phyloP scores from a whole-genome alignment of 176 grass and related monocot species.

The Metroxylon sagu region DNA sequence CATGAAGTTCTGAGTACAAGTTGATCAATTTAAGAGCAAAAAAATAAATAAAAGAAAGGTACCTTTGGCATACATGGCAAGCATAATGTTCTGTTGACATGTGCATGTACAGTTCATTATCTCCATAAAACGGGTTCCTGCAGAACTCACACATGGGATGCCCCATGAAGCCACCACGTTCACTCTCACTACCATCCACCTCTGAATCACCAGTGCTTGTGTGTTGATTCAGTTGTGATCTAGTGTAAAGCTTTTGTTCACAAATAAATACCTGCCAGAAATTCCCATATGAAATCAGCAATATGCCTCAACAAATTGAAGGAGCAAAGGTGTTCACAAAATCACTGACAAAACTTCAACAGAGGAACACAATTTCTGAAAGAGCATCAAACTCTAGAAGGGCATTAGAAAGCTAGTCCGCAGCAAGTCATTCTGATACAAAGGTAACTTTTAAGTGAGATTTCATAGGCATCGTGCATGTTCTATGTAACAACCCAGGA shows the following conservation, averaged over 20 bases:
- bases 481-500: no score
- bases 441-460: no score
- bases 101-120: constrained; percentile 82
- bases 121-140: constrained; percentile 72
- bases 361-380: no score
- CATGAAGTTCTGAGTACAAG: no score
- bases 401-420: no score
- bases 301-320: no score
- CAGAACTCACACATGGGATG: constrained; percentile 80
- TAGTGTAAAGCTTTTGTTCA: constrained; percentile 88
- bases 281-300: neutral
- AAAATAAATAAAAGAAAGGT: constrained; percentile 1
- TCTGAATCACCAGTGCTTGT: constrained; percentile 76
- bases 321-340: no score
- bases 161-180: constrained; percentile 72
- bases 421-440: no score
- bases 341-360: no score
- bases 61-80: constrained; percentile 80
- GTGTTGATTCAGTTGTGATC: constrained; percentile 61
- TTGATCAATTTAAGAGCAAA: no score
- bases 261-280: constrained; percentile 73
- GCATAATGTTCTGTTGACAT: constrained; percentile 72
- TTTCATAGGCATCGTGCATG: no score
- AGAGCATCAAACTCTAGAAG: no score
- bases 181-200: constrained; percentile 87